Base-by-base conservation (phyloP, 768 basidiomycete genomes). In the Calocybe indica region DNA sequence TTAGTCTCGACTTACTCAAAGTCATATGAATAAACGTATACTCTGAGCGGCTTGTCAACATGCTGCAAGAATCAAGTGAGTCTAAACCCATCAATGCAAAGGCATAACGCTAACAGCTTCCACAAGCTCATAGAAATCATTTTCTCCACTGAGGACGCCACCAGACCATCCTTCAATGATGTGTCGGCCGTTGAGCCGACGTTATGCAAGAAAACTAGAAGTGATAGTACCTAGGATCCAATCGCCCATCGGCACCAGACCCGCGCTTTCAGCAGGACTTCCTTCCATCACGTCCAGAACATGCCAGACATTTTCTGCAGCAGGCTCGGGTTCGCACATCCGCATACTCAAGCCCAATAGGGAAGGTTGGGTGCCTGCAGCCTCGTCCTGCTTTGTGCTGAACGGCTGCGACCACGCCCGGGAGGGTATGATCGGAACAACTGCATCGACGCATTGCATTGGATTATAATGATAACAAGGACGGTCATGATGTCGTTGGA, bases 1-100 rank as follows among this genome's bases (percentile, higher is more conserved):
- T 37, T 48, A 42, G 15, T 48, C 1, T 40, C 47, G 30, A 73
- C 91, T 45, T 66, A 94, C 92, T 96, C 92, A 62, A 96, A 93
- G 65, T 97, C 95, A 53, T 91, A 84, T 10, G 93, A 96, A 66
- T 98, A 99, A 5, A 99, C 94, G 59, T 94, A 97, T 28, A 97
- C 86, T 22, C 92, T 77, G 28, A 98, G 65, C 7, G 95, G 92
- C 65, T 92, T 93, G 57, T 98, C 94, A 42, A 92, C 76, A 64
- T 98, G 92, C 90, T 96, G 49, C 30, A 9, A 8, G 8, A 31
- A 9, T 42, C 9, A 57, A 31, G 12, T 41, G 44, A 38, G 54
- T 53, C 31, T 34, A 48, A 50, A 37, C 31, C 34, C 33, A 31
- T 38, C n/a, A 34, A 38, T 37, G 13, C 31, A 37, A 40, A 35